phyloP scores from a whole-genome alignment of 768 basidiomycete species.

The Amanita jacksonii region DNA sequence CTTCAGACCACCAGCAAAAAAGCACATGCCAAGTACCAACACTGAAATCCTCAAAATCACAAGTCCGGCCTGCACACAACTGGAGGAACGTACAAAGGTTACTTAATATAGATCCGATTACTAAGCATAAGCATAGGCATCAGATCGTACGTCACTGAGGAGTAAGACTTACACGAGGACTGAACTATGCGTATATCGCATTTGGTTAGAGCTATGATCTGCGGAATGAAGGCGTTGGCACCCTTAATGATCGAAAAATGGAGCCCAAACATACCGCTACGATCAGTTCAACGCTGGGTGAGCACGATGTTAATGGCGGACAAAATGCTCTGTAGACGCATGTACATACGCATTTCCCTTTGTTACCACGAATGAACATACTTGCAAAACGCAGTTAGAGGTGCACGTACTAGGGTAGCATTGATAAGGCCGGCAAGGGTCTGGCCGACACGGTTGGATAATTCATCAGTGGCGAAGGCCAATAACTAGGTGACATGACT shows the following conservation, averaged over 20 bases:
- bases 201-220: slow-evolving; percentile 42
- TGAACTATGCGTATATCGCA: slow-evolving; percentile 70
- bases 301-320: slow-evolving; percentile 11
- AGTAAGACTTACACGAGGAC: slow-evolving; percentile 53
- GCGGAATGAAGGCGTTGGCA: slow-evolving; percentile 2
- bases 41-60: slow-evolving; percentile 30
- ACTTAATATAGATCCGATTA: slow-evolving; percentile 81
- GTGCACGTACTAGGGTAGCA: slow-evolving; percentile 58
- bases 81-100: slow-evolving; percentile 54
- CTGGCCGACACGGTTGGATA: slow-evolving; percentile 75
- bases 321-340: slow-evolving; percentile 13
- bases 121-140: slow-evolving; percentile 26
- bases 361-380: slow-evolving; percentile 4
- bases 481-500: slow-evolving; percentile 38
- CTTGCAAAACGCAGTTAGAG: not conserved
- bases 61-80: slow-evolving; percentile 5
- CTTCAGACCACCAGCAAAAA: slow-evolving; percentile 73
- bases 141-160: slow-evolving; percentile 6
- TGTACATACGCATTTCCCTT: slow-evolving; percentile 42
- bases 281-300: slow-evolving; percentile 54
- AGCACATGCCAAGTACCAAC: slow-evolving; percentile 83
- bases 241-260: not conserved
- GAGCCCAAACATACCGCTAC: slow-evolving; percentile 49
- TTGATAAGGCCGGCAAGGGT: slow-evolving; percentile 79
- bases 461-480: slow-evolving; percentile 79